These are phyloP conservation scores for Pisolithus thermaeus DNA, from an alignment of 1,284 basidiomycete genomes.

Conservation along the genomic window DNA sequence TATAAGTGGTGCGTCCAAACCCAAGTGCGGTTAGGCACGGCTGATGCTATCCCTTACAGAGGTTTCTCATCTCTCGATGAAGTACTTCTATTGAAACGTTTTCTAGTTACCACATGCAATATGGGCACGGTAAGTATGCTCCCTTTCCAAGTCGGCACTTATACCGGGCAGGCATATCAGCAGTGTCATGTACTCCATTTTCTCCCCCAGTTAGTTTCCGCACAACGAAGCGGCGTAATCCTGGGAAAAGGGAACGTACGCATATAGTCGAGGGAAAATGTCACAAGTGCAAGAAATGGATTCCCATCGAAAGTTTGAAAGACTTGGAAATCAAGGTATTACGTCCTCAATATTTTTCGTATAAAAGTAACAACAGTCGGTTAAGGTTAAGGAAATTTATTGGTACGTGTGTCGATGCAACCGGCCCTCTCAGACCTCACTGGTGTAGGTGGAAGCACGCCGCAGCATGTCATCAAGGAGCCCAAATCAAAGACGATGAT, in stretches of 20 bases:
- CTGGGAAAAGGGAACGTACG: conserved; percentile 54
- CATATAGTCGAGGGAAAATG: conserved; percentile 65
- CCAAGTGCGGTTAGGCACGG: background rate
- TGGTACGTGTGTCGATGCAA: conserved; percentile 42
- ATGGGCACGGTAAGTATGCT: conserved; percentile 55
- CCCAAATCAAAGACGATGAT: conserved; percentile 46
- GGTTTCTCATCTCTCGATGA: conserved; percentile 9
- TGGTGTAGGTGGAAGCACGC: conserved; percentile 76
- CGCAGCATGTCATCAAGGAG: conserved; percentile 59
- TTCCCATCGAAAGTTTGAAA: conserved; percentile 65
- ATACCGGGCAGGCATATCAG: conserved; percentile 48
- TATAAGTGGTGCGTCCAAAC: conserved; percentile 60
- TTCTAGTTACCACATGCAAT: conserved; percentile 72
- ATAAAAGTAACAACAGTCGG: background rate
- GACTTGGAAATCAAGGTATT: conserved; percentile 60
- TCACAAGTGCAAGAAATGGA: conserved; percentile 69
- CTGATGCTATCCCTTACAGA: conserved; percentile 9
- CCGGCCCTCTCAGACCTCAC: conserved; percentile 6
- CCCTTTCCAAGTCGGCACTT: background rate
- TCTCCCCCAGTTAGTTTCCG: conserved; percentile 68
- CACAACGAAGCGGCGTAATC: conserved; percentile 35
- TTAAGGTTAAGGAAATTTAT: conserved; percentile 64
- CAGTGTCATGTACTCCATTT: conserved; percentile 58
- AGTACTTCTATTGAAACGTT: conserved; percentile 3
- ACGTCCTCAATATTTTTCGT: background rate